Evolutionary conservation across 2,329 filamentous ascomycete genomes (phyloP), one percentile per base, ranked within the genome.

Genomic region (Phyllosticta ampelicida): DNA sequence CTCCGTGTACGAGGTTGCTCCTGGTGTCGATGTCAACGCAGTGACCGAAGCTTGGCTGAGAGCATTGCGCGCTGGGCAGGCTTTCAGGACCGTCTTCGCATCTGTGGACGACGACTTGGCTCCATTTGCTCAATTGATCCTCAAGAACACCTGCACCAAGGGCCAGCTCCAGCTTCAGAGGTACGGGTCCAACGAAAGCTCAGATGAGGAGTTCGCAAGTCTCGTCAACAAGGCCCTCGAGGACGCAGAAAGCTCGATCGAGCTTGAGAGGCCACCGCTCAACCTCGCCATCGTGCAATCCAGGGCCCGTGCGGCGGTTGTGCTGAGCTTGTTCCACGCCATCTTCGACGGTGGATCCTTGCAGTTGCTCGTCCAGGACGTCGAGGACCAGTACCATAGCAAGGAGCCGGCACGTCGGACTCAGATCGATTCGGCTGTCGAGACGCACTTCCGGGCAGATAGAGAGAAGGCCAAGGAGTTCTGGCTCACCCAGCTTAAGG

Each of bases 311-410:
- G 62, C 61, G 3, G 29, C 63, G 11, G 55, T 78, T 5, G 63
- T 75, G 6, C 67, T 82, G 30, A 73, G 73, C 11, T 79, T 81
- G 63, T 89, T 94, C 64, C 89, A 95, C 70, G 87, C 87, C 1
- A 74, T 95, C 0, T 92, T 95, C 63, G 89, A 95, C 70, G 89
- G 86, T 0, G 82, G 87, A 30, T 87, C 88, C 0, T 85, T 94
- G 67, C 74, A 78, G 0, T 75, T 78, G 9, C 74, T 95, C 0
- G 77, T 90, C 20, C 71, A 80, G 0, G 89, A 94, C 64, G 74
- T 91, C 1, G 83, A 90, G 64, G 68, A 72, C 2, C 63, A 81
- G 5, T 80, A 83, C 21, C 63, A 70, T 0, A 77, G 76, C 0
- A 56, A 71, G 0, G 6, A 62, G 0, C 70, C 90, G 1, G 68